A percentile compares a stretch with the other conserved stretches of the same genome.
These are phyloP conservation scores for Sporothrix mexicana DNA, from an alignment of 2,329 filamentous ascomycete species.

Conservation along the genomic window DNA sequence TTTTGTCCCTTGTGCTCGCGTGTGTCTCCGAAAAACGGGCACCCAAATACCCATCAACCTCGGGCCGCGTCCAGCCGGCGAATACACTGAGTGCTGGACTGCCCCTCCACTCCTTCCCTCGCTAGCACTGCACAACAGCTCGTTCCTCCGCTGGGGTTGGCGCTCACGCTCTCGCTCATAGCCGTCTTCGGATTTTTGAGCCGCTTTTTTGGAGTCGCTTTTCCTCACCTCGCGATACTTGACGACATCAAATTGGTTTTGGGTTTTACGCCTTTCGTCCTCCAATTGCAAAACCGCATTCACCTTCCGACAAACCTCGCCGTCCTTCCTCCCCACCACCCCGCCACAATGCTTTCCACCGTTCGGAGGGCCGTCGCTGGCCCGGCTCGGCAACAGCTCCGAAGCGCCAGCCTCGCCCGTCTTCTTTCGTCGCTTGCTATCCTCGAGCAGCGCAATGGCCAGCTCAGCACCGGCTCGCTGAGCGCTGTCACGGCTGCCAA, in stretches of 20 bases:
- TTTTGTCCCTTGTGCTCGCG: background rate
- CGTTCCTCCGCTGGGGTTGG: slow-evolving; percentile 9
- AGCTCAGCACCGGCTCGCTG: slow-evolving; percentile 81
- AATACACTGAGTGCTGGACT: background rate
- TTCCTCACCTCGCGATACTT: slow-evolving; percentile 6
- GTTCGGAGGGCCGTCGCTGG: slow-evolving; percentile 33
- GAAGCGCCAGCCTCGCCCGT: slow-evolving; percentile 65
- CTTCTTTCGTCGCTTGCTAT: slow-evolving; percentile 88
- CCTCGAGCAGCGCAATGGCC: slow-evolving; percentile 89
- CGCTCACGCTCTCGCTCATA: slow-evolving; percentile 8
- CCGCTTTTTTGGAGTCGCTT: slow-evolving; percentile 24
- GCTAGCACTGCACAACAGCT: background rate
- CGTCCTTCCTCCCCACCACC: background rate
- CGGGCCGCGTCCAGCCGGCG: slow-evolving; percentile 50
- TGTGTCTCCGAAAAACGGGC: slow-evolving; percentile 23
- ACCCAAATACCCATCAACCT: slow-evolving; percentile 39
- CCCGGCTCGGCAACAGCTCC: slow-evolving; percentile 28
- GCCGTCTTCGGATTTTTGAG: slow-evolving; percentile 30
- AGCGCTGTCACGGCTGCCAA: slow-evolving; percentile 85
- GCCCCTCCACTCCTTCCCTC: slow-evolving; percentile 19
- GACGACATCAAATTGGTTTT: slow-evolving; percentile 5
- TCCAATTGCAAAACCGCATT: background rate
- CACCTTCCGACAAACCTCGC: background rate
- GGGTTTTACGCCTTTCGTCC: background rate
- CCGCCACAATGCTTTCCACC: slow-evolving; percentile 36